Evolutionary conservation across 2,329 filamentous ascomycete species (phyloP), one percentile per base, ranked within the genome.

Genomic region (Sporothrix humicola): DNA sequence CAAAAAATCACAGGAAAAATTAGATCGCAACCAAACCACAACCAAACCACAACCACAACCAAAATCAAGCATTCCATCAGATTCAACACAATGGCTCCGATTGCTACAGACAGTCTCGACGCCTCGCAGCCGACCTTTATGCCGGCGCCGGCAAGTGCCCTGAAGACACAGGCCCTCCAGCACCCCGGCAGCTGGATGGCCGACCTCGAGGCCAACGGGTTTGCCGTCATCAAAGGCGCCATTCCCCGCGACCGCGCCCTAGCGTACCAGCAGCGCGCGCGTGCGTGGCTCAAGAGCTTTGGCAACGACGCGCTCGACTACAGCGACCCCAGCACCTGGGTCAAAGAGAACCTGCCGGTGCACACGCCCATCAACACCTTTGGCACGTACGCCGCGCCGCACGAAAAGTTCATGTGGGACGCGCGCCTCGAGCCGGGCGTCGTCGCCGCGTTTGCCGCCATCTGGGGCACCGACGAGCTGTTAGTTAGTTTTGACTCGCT

Each of bases 331-430:
- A 76, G 77, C 0, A 84, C 82, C 0, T 83, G 82, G 80, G 79
- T 75, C 20, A 76, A 78, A 54, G 78, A 80, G 2, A 79, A 83
- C 76, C 80, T 85, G 1, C 83, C 83, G 0, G 77, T 80, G 2
- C 78, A 79, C 72, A 80, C 77, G 73, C 77, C 79, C 69, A 79
- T 79, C 75, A 79, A 79, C 77, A 81, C 78, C 17, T 78, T 79
- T 61, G 50, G 72, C 37, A 66, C 52, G 1, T 84, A 83, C 73
- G 69, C 76, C 66, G 78, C 79, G 44, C 74, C 77, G 0, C 82
- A 84, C 76, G 83, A 84, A 74, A 79, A 80, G 59, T 83, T 82
- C 72, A 79, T 83, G 72, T 84, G 83, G 82, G 80, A 78, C 6
- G 79, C 81, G 4, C 79, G 82, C 13, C 74, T 77, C 52, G 83